These are phyloP conservation scores for Candida dajiaensis DNA, from an alignment of 805 yeast species.

Conservation along the genomic window DNA sequence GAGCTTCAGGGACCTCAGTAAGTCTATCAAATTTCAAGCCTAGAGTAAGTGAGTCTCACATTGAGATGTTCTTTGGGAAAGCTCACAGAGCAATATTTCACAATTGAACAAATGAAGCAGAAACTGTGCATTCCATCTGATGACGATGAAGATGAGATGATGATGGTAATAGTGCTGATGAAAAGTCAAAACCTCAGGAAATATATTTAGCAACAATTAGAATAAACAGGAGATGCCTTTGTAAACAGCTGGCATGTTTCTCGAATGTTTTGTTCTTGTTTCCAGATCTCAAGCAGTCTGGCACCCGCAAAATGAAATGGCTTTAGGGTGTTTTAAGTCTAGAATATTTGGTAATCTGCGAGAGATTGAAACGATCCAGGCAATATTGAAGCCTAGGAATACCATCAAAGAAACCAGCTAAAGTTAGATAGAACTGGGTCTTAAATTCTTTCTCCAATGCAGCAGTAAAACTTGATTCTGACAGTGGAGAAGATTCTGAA, in stretches of 20 bases:
- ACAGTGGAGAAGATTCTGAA: conserved; percentile 80
- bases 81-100: conserved; percentile 82
- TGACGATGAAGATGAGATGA: conserved; percentile 74
- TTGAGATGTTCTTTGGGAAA: conserved; percentile 55
- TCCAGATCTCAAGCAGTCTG: conserved; percentile 70
- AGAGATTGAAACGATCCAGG: conserved; percentile 84
- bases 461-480: conserved; percentile 57
- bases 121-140: conserved; percentile 63
- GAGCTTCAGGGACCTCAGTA: conserved; percentile 53
- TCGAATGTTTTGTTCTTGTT: conserved; percentile 51
- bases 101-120: conserved; percentile 73
- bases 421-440: conserved; percentile 45
- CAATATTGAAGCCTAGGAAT: conserved; percentile 92
- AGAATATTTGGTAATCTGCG: conserved; percentile 82
- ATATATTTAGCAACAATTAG: conserved; percentile 76
- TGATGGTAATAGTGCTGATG: no score
- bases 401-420: conserved; percentile 70
- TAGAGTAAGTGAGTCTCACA: conserved; percentile 79
- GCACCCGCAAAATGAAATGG: conserved; percentile 55
- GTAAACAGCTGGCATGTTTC: conserved; percentile 69
- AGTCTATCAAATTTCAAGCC: conserved; percentile 62
- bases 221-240: conserved; percentile 84
- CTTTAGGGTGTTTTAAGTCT: conserved; percentile 47
- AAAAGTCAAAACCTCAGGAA: conserved; percentile 81
- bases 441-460: conserved; percentile 40